phyloP scores from a whole-genome alignment of 2,329 filamentous ascomycete species.

The Eutypella sp. region DNA sequence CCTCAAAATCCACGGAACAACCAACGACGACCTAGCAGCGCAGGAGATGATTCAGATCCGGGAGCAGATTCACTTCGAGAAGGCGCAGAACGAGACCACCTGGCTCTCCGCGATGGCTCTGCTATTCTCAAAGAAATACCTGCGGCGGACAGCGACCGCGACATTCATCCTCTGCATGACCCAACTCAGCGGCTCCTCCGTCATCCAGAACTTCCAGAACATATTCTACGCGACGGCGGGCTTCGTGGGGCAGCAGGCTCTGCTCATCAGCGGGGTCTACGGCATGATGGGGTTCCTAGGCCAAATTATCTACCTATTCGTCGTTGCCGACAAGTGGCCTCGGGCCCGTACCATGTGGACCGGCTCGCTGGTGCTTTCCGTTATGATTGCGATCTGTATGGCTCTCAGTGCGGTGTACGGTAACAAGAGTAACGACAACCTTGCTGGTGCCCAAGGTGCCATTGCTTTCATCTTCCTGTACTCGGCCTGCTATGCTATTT shows the following conservation, averaged over 20 bases:
- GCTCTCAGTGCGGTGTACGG: slow-evolving; percentile 17
- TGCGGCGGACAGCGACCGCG: neutral
- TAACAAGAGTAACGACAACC: slow-evolving; percentile 12
- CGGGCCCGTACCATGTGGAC: slow-evolving; percentile 18
- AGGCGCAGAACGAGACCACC: slow-evolving; percentile 10
- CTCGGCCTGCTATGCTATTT: slow-evolving; percentile 29
- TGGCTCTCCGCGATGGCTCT: slow-evolving; percentile 10
- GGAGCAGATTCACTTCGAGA: slow-evolving; percentile 25
- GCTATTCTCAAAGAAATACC: slow-evolving; percentile 16
- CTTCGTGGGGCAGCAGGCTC: slow-evolving; percentile 23
- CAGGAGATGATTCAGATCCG: slow-evolving; percentile 24
- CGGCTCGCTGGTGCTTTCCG: slow-evolving; percentile 10
- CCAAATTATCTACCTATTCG: slow-evolving; percentile 26
- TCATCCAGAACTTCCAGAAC: slow-evolving; percentile 34
- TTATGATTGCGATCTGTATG: slow-evolving; percentile 15
- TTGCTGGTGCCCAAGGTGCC: slow-evolving; percentile 23
- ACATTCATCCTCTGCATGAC: slow-evolving; percentile 6
- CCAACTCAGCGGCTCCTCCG: slow-evolving; percentile 28
- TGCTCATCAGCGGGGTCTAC: slow-evolving; percentile 31
- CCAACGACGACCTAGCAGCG: slow-evolving; percentile 15
- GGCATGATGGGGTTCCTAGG: slow-evolving; percentile 33
- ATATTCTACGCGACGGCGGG: slow-evolving; percentile 30
- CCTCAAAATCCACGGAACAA: slow-evolving; percentile 14
- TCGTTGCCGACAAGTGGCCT: slow-evolving; percentile 30
- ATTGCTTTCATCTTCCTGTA: slow-evolving; percentile 35